Percentiles rank a stretch among this genome's conserved stretches.
Evolutionary conservation across 208 protist species (phyloP).

Genomic region (Leishmania aethiopica): DNA sequence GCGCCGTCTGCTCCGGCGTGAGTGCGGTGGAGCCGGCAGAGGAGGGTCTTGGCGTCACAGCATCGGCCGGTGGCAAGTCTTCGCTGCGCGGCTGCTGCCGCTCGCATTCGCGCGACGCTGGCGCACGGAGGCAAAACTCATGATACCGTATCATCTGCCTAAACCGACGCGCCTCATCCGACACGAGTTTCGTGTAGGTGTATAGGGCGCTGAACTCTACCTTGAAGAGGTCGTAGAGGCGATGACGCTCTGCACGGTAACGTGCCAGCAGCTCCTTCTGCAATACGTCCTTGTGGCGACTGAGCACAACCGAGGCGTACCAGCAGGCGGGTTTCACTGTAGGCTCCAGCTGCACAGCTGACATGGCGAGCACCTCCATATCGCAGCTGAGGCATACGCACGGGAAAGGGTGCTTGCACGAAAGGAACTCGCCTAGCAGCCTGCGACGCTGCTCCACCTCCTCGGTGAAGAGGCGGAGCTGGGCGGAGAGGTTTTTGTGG

Average conservation of each 20-base stretch:
- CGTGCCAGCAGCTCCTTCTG: slow-evolving; percentile 36
- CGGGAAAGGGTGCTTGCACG: slow-evolving; percentile 47
- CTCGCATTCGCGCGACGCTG: slow-evolving; percentile 4
- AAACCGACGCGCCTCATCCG: slow-evolving; percentile 49
- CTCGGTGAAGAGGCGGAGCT: slow-evolving; percentile 37
- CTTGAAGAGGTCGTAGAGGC: slow-evolving; percentile 24
- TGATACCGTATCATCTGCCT: slow-evolving; percentile 44
- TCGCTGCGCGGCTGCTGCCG: not conserved
- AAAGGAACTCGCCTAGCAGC: slow-evolving; percentile 54
- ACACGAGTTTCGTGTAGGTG: slow-evolving; percentile 31
- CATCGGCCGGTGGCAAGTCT: not conserved
- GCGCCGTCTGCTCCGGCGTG: not conserved
- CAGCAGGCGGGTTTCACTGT: slow-evolving; percentile 40
- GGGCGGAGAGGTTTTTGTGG: slow-evolving; percentile 20
- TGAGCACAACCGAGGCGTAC: slow-evolving; percentile 50
- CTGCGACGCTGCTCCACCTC: slow-evolving; percentile 36
- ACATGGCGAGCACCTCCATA: slow-evolving; percentile 57
- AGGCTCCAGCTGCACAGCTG: slow-evolving; percentile 43
- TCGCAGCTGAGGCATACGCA: slow-evolving; percentile 51
- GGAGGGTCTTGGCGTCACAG: not conserved
- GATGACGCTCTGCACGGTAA: slow-evolving; percentile 23
- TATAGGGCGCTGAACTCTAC: slow-evolving; percentile 35
- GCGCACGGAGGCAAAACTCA: slow-evolving; percentile 38
- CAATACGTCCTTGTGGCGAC: slow-evolving; percentile 22
- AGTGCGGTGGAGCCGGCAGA: not conserved